Conservation (phyloP, 1,284 basidiomycete species). For the Neolentinus lepideus region DNA sequence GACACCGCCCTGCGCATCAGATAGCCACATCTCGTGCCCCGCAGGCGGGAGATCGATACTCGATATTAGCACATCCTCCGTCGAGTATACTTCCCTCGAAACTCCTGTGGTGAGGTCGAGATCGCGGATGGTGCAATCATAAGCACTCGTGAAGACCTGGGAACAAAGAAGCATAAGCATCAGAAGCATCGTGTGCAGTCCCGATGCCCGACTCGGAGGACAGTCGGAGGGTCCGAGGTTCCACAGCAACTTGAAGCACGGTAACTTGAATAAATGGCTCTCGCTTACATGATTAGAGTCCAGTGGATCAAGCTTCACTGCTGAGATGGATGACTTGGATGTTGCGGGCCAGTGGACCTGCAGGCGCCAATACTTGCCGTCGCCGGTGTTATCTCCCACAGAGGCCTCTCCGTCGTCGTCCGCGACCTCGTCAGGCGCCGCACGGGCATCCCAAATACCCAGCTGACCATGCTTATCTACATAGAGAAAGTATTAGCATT, state of each 20-base stretch:
- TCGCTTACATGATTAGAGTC: slow-evolving; percentile 59
- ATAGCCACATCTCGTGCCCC: slow-evolving; percentile 76
- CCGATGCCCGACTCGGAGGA: too few species aligned
- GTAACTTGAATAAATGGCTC: not conserved
- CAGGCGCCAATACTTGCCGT: slow-evolving; percentile 73
- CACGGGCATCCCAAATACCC: slow-evolving; percentile 77
- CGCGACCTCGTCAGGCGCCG: slow-evolving; percentile 48
- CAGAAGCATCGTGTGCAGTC: not conserved
- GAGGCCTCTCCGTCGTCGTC: slow-evolving; percentile 49
- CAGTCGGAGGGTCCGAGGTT: too few species aligned
- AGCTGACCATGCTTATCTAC: slow-evolving; percentile 73
- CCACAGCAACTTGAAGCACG: too few species aligned
- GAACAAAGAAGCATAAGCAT: not conserved
- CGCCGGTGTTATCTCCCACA: slow-evolving; percentile 34
- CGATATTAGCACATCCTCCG: slow-evolving; percentile 51
- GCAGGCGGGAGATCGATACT: slow-evolving; percentile 58
- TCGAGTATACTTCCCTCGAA: slow-evolving; percentile 59
- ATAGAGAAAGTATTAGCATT: not conserved
- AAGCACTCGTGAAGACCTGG: slow-evolving; percentile 71
- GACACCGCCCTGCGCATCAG: slow-evolving; percentile 58
- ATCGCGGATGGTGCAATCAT: slow-evolving; percentile 69
- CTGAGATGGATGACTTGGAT: slow-evolving; percentile 69
- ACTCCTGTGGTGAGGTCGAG: slow-evolving; percentile 63
- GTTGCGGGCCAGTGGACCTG: slow-evolving; percentile 79
- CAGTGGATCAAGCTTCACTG: slow-evolving; percentile 64